A percentile compares a stretch with the other conserved stretches of the same genome.
phyloP scores from a whole-genome alignment of 495 filamentous ascomycete species.

The Aspergillus diversus region DNA sequence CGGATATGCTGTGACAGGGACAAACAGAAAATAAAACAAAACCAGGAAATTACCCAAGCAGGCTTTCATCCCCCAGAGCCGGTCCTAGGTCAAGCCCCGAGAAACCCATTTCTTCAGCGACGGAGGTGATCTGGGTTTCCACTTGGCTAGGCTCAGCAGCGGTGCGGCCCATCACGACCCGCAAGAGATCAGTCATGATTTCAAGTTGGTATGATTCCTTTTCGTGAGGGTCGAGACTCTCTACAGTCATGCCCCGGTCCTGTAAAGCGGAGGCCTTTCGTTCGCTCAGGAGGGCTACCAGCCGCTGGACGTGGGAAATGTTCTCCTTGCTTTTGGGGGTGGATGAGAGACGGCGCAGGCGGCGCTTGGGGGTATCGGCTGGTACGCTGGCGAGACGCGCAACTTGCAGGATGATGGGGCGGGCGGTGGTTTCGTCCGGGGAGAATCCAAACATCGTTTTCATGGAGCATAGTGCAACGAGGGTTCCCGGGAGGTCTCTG shows the following conservation, averaged over 20 bases:
- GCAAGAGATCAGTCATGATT: slow-evolving; percentile 54
- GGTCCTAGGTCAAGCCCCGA: slow-evolving; percentile 37
- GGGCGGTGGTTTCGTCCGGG: slow-evolving; percentile 53
- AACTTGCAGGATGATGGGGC: slow-evolving; percentile 55
- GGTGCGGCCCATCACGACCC: slow-evolving; percentile 53
- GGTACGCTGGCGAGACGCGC: slow-evolving; percentile 50
- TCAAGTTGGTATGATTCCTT: slow-evolving; percentile 53
- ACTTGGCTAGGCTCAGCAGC: slow-evolving; percentile 35
- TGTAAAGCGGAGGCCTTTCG: slow-evolving; percentile 40
- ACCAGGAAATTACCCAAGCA: slow-evolving; percentile 20
- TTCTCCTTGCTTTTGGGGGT: slow-evolving; percentile 51
- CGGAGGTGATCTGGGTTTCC: slow-evolving; percentile 47
- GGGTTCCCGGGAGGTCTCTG: slow-evolving; percentile 59
- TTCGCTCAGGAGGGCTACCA: slow-evolving; percentile 42
- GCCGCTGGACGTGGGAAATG: slow-evolving; percentile 40
- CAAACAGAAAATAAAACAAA: background rate
- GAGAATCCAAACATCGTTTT: slow-evolving; percentile 55
- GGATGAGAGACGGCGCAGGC: slow-evolving; percentile 45
- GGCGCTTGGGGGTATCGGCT: slow-evolving; percentile 41
- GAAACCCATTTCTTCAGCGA: slow-evolving; percentile 61
- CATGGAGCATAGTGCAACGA: slow-evolving; percentile 63
- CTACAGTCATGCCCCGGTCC: slow-evolving; percentile 38
- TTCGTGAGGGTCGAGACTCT: slow-evolving; percentile 44
- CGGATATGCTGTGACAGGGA: background rate
- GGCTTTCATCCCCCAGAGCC: slow-evolving; percentile 35